A percentile compares a stretch with the other conserved stretches of the same genome.
phyloP scores from a whole-genome alignment of 2,329 filamentous ascomycete species.

The Clonostachys chloroleuca region DNA sequence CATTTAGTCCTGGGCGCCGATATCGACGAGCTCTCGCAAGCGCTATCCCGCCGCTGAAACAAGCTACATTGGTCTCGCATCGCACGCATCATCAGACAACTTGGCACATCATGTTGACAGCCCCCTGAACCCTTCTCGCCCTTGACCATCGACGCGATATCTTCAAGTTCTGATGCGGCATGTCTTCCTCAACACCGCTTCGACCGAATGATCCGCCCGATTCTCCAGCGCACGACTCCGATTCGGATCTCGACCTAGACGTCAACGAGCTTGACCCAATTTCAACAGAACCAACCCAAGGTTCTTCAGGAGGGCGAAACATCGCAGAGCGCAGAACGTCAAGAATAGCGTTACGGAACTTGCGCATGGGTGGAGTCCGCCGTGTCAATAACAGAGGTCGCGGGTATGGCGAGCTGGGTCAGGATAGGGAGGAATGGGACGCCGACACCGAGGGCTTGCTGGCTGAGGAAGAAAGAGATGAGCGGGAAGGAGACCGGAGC shows the following conservation, averaged over 20 bases:
- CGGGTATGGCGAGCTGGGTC: slow-evolving; percentile 57
- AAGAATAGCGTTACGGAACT: slow-evolving; percentile 66
- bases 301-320: slow-evolving; percentile 17
- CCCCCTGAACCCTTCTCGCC: not conserved
- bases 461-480: slow-evolving; percentile 46
- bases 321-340: slow-evolving; percentile 39
- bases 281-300: slow-evolving; percentile 26
- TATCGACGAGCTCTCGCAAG: no score
- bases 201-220: slow-evolving; percentile 55
- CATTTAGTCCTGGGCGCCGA: no score
- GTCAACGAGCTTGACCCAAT: slow-evolving; percentile 74
- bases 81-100: no score
- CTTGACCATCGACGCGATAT: not conserved
- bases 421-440: slow-evolving; percentile 48
- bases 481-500: no score
- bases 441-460: slow-evolving; percentile 67
- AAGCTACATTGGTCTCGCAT: no score
- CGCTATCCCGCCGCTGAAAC: no score
- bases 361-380: slow-evolving; percentile 62
- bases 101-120: not conserved
- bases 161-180: slow-evolving; percentile 29
- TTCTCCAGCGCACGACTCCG: slow-evolving; percentile 63
- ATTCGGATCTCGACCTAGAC: slow-evolving; percentile 70
- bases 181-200: slow-evolving; percentile 51
- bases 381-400: slow-evolving; percentile 48